phyloP scores from a whole-genome alignment of 192 early-diverging fungal genomes.

The Coemansia sp. region DNA sequence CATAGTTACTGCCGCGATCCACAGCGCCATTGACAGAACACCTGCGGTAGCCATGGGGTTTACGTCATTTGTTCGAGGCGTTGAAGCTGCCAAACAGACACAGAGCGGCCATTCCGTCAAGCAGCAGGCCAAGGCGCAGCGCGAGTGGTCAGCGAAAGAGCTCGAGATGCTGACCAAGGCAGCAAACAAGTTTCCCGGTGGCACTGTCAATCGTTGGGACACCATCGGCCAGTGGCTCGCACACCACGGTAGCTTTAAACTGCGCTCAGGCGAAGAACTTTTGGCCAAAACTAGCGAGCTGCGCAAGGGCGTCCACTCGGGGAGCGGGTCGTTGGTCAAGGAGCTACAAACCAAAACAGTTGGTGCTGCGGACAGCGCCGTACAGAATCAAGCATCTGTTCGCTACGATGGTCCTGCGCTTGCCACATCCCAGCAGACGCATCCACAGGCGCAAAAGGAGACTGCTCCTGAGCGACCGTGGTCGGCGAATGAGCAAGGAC shows the following conservation, averaged over 20 bases:
- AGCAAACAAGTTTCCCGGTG: conserved; percentile 77
- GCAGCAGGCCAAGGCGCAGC: background rate
- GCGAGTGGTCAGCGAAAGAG: conserved; percentile 72
- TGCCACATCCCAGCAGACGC: background rate
- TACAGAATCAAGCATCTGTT: conserved; percentile 14
- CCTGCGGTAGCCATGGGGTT: conserved; percentile 18
- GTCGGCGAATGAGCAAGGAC: conserved; percentile 55
- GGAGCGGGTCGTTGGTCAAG: conserved; percentile 39
- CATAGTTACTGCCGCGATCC: background rate
- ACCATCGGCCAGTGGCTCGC: conserved; percentile 78
- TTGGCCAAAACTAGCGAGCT: conserved; percentile 69
- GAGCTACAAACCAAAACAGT: conserved; percentile 38
- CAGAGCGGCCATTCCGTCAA: background rate
- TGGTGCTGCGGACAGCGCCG: background rate
- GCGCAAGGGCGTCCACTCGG: conserved; percentile 56
- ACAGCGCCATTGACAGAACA: background rate
- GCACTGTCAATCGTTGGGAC: conserved; percentile 72
- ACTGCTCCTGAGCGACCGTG: conserved; percentile 38
- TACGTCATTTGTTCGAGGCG: conserved; percentile 19
- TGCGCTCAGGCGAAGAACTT: conserved; percentile 65
- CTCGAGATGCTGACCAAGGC: conserved; percentile 73
- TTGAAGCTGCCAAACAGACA: conserved; percentile 15
- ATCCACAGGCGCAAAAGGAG: background rate
- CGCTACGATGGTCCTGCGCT: conserved; percentile 21
- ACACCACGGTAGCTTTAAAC: conserved; percentile 61